phyloP scores from a whole-genome alignment of 352 stramenopile genomes.

The Pythium grandisporangium region DNA sequence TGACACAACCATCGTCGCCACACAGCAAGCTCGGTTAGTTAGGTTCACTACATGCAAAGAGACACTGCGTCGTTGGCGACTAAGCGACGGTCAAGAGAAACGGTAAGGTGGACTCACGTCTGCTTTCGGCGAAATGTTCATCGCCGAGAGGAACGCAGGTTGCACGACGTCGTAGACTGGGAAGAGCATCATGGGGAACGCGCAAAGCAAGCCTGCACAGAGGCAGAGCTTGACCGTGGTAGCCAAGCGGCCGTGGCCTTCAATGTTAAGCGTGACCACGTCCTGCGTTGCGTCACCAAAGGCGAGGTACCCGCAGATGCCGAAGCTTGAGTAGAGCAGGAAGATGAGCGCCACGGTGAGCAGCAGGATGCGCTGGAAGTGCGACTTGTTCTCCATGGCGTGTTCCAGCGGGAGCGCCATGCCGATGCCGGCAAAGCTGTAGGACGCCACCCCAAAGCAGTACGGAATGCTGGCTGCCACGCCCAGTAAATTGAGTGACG shows the following conservation, averaged over 20 bases:
- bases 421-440: constrained; percentile 72
- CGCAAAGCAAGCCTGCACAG: constrained; percentile 64
- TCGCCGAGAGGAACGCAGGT: constrained; percentile 7
- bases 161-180: constrained; percentile 50
- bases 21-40: too few species aligned
- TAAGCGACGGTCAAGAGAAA: too few species aligned
- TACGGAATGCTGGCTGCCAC: constrained; percentile 45
- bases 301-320: constrained; percentile 52
- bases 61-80: too few species aligned
- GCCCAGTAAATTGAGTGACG: constrained; percentile 19
- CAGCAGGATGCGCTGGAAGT: constrained; percentile 47
- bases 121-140: too few species aligned
- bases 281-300: constrained; percentile 52
- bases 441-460: constrained; percentile 68
- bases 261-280: constrained; percentile 77
- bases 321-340: constrained; percentile 61
- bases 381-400: constrained; percentile 33
- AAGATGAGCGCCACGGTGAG: constrained; percentile 41
- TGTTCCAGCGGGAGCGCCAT: constrained; percentile 65
- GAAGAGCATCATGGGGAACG: constrained; percentile 85
- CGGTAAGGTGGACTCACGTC: too few species aligned
- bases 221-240: constrained; percentile 69
- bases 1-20: too few species aligned
- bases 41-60: too few species aligned
- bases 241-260: constrained; percentile 21